phyloP scores from a whole-genome alignment of 2,329 filamentous ascomycete genomes.

The Curvularia sp. region DNA sequence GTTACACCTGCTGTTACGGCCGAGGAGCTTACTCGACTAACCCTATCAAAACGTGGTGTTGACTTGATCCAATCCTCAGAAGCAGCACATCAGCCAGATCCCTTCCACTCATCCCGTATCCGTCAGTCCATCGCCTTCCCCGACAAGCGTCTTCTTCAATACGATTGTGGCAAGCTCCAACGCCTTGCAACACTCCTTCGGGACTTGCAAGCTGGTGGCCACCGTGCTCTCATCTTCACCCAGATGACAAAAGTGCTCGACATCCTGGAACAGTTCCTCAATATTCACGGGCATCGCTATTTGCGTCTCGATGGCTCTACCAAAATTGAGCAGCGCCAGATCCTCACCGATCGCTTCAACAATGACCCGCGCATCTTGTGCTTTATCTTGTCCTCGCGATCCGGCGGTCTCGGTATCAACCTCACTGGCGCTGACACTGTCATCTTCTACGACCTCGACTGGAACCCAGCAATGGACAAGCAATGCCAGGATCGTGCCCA shows the following conservation, averaged over 20 bases:
- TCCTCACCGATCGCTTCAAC: conserved; percentile 96
- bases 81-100: conserved; percentile 68
- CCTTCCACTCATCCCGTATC: conserved; percentile 93
- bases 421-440: conserved; percentile 96
- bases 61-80: conserved; percentile 63
- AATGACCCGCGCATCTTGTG: conserved; percentile 89
- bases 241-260: conserved; percentile 99
- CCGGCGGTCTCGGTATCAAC: conserved; percentile 94
- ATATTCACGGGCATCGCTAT: conserved; percentile 97
- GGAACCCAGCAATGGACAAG: conserved; percentile 99
- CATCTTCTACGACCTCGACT: conserved; percentile 98
- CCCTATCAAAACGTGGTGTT: conserved; percentile 65
- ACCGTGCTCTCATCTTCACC: conserved; percentile 96
- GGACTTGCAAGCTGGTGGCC: conserved; percentile 84
- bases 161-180: conserved; percentile 96
- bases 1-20: conserved; percentile 89
- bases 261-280: conserved; percentile 95
- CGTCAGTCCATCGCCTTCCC: conserved; percentile 95
- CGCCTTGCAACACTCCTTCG: conserved; percentile 85
- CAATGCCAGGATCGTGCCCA: conserved; percentile 98
- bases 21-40: conserved; percentile 74
- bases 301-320: conserved; percentile 95
- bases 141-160: conserved; percentile 93
- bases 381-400: conserved; percentile 94
- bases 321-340: conserved; percentile 93